Evolutionary conservation across 768 basidiomycete genomes (phyloP).

Genomic region (Rhodotorula kratochvilovae): DNA sequence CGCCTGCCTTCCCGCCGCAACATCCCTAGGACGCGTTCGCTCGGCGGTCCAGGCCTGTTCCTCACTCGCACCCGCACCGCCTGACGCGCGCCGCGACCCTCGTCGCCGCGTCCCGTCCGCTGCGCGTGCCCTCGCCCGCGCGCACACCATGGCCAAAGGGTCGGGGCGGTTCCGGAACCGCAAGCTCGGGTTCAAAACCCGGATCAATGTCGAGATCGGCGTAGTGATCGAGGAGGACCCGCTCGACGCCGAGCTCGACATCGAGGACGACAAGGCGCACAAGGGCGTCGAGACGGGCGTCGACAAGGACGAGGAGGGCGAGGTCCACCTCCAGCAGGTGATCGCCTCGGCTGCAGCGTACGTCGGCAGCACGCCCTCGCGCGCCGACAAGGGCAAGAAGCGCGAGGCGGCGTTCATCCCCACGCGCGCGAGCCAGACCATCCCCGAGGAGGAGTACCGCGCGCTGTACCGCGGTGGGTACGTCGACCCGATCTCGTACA

Average conservation of each 20-base stretch:
- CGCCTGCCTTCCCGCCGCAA: not conserved
- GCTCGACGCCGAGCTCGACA: conserved; percentile 26
- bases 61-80: not conserved
- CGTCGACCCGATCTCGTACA: conserved; percentile 70
- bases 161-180: conserved; percentile 44
- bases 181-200: conserved; percentile 45
- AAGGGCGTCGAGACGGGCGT: conserved; percentile 43
- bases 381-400: conserved; percentile 43
- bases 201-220: conserved; percentile 41
- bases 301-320: conserved; percentile 47
- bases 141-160: conserved; percentile 34
- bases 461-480: conserved; percentile 68
- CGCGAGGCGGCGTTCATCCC: conserved; percentile 73
- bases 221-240: conserved; percentile 38
- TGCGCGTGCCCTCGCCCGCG: not conserved
- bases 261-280: conserved; percentile 25
- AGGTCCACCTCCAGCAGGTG: conserved; percentile 52
- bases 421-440: conserved; percentile 79
- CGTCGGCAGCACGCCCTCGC: conserved; percentile 37
- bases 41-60: not conserved
- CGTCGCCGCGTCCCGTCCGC: not conserved
- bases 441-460: conserved; percentile 62
- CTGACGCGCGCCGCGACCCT: not conserved
- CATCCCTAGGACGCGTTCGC: too few relatives aligned
- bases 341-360: conserved; percentile 49